Base-by-base conservation (phyloP, 1,139 yeast genomes). In the Arxiozyma heterogenica region DNA sequence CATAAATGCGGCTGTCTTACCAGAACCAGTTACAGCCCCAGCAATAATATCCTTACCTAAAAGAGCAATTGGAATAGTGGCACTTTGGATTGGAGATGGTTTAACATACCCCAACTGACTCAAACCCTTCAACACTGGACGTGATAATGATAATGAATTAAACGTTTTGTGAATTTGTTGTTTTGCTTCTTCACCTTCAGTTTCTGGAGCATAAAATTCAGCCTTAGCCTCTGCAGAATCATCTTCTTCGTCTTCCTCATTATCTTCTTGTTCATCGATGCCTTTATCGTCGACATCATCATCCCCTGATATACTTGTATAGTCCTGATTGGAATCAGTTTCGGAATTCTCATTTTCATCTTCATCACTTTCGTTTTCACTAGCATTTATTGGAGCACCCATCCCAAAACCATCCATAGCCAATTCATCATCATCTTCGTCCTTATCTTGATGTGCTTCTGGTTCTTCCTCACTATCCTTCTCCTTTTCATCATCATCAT, bases 21-120 rank as follows among this genome's bases (percentile, higher is more conserved):
- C 99, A 41, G 98, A 90, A 74, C 99, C 99, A 3, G 99, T 93
- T 30, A 88, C 96, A 42, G 98, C 98, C 75, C 98, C 98, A n/a
- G 98, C 99, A 61, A 93, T 96, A 53, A 93, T 82, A 70, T 89
- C 96, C 66, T 88, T 91, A 62, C 98, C 98, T 60, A 87, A 72
- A 47, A 93, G 76, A 0, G 97, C 96, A 54, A 91, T 83, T 11
- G 99, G 98, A 59, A 93, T 90, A 17, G 95, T 82, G 1, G 96
- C 89, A 55, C 93, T 78, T 73, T 93, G 98, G 74, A 94, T 88
- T 18, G 97, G 96, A 0, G 97, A 86, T 17, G 98, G 98, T 51
- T 79, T 79, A 15, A 83, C 69, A 69, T 91, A 94, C 4, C 95
- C 95, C 49, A 94, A 75, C 27, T 83, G 82, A 12, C 87, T 77